Evolutionary conservation across 192 early-diverging fungal genomes (phyloP).

Genomic region (Cetraspora pellucida): DNA sequence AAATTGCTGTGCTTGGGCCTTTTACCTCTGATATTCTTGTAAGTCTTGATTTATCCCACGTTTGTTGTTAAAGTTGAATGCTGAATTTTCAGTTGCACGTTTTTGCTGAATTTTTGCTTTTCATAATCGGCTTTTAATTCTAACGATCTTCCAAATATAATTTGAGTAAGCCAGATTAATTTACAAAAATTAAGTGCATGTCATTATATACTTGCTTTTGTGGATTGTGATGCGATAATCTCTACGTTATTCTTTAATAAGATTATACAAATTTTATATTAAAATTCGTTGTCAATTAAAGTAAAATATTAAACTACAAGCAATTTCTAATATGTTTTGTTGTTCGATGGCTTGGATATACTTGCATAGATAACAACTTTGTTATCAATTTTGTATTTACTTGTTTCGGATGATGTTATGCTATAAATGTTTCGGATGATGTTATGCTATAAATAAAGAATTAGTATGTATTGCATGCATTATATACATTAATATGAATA

Average conservation of each 20-base stretch:
- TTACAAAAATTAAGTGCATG: not conserved
- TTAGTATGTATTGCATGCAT: too few relatives aligned
- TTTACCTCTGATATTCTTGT: conserved; percentile 91
- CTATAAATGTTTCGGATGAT: conserved; percentile 54
- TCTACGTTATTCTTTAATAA: conserved; percentile 87
- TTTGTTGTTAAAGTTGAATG: conserved; percentile 90
- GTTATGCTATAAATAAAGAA: conserved; percentile 49
- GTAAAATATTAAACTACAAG: conserved; percentile 82
- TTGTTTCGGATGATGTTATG: conserved; percentile 66
- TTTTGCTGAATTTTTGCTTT: conserved; percentile 77
- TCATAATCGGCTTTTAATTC: conserved; percentile 91
- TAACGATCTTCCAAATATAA: conserved; percentile 59
- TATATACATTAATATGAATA: too few relatives aligned
- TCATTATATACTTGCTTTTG: conserved; percentile 68
- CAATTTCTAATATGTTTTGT: conserved; percentile 95
- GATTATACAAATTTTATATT: not conserved
- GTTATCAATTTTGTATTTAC: conserved; percentile 89
- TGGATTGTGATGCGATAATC: conserved; percentile 92
- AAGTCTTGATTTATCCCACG: conserved; percentile 87
- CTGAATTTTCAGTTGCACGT: conserved; percentile 82
- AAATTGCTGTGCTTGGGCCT: conserved; percentile 87
- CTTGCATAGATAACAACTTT: conserved; percentile 66
- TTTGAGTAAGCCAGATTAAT: not conserved
- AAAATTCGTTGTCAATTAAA: too few relatives aligned
- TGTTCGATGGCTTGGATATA: conserved; percentile 80